Evolutionary conservation across 2,329 filamentous ascomycete genomes (phyloP).

Genomic region (Phaeomoniella chlamydospora): DNA sequence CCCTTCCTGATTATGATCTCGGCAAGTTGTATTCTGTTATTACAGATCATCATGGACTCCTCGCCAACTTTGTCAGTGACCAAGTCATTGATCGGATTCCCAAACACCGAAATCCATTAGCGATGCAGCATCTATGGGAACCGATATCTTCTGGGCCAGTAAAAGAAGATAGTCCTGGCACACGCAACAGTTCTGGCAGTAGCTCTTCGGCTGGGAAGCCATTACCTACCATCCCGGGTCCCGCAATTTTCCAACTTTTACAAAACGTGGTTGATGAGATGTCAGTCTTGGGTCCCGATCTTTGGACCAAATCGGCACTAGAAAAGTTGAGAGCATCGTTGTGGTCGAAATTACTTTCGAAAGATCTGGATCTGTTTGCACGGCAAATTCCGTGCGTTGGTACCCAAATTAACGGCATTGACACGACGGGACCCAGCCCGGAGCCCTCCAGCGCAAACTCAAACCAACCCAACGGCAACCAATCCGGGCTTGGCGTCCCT

Average conservation of each 20-base stretch:
- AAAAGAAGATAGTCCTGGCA: slow-evolving; percentile 40
- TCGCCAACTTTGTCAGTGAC: background rate
- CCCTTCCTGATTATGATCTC: background rate
- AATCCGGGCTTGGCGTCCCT: background rate
- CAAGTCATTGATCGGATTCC: background rate
- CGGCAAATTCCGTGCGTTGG: background rate
- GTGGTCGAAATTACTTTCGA: slow-evolving; percentile 17
- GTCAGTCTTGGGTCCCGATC: slow-evolving; percentile 48
- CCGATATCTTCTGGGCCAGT: slow-evolving; percentile 12
- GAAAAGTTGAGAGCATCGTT: slow-evolving; percentile 41
- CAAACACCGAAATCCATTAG: background rate
- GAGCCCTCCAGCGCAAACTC: background rate
- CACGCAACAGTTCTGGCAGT: slow-evolving; percentile 65
- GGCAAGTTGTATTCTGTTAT: background rate
- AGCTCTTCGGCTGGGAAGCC: slow-evolving; percentile 32
- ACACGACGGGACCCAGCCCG: background rate
- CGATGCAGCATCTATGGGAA: background rate
- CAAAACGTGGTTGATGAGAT: slow-evolving; percentile 8
- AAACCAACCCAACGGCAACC: background rate
- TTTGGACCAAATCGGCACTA: slow-evolving; percentile 66
- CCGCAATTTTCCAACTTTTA: slow-evolving; percentile 54
- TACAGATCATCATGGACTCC: background rate
- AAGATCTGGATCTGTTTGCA: background rate
- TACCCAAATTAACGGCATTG: background rate
- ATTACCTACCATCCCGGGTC: slow-evolving; percentile 68